phyloP scores from a whole-genome alignment of 148 eudicot genomes.

The Vaccinium macrocarpon region DNA sequence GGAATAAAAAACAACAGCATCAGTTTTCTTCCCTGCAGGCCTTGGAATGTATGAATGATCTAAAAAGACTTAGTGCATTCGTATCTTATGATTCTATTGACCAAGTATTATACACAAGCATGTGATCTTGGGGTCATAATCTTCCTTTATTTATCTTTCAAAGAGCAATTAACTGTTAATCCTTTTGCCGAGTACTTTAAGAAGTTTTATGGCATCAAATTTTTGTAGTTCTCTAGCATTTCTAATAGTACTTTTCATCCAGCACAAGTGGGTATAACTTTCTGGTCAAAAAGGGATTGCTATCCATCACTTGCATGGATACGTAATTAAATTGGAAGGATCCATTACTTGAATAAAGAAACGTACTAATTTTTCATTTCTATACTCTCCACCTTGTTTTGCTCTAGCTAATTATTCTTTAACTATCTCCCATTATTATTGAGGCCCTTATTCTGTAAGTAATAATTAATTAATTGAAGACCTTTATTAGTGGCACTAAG shows the following conservation, averaged over 20 bases:
- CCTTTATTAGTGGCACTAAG: not conserved
- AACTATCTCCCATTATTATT: not conserved
- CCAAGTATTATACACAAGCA: not conserved
- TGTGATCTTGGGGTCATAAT: not conserved
- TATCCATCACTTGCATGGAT: constrained; percentile 10
- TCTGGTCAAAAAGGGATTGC: constrained; percentile 6
- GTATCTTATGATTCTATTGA: not conserved
- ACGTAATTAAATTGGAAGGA: not conserved
- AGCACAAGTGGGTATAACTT: constrained; percentile 13
- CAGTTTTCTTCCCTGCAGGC: not conserved
- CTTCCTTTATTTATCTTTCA: not conserved
- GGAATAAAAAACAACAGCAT: not conserved
- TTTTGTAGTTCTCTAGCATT: not conserved
- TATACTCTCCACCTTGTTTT: constrained; percentile 8
- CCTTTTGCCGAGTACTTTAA: not conserved
- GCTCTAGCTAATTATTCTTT: constrained; percentile 1
- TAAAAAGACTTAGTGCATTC: not conserved
- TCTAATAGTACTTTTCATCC: not conserved
- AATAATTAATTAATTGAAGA: not conserved
- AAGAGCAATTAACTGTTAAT: not conserved
- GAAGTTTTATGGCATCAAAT: not conserved
- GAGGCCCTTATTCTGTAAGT: not conserved
- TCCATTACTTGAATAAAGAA: constrained; percentile 1
- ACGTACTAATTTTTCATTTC: not conserved
- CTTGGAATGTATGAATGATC: not conserved